Evolutionary conservation across 495 filamentous ascomycete species (phyloP).

Genomic region (Lasiosphaeria ovina): DNA sequence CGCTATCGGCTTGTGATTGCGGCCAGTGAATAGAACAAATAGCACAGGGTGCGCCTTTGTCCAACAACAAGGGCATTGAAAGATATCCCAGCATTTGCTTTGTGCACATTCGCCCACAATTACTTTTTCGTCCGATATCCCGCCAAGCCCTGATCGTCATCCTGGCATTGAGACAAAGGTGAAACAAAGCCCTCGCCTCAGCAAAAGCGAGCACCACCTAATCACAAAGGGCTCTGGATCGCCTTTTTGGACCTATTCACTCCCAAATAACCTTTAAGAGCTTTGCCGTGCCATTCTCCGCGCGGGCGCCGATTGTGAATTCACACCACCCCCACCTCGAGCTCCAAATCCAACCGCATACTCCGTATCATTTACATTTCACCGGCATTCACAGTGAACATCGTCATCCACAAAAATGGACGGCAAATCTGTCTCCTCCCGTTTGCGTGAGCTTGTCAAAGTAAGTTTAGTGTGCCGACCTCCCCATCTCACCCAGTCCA

Average conservation of each 20-base stretch:
- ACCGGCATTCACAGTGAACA: background rate
- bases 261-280: background rate
- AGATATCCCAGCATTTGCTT: too few species aligned
- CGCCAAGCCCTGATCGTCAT: background rate
- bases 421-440: conserved; percentile 23
- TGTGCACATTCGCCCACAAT: too few species aligned
- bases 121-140: too few species aligned
- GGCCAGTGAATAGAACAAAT: too few species aligned
- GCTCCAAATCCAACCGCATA: background rate
- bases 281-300: background rate
- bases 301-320: background rate
- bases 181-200: conserved; percentile 3
- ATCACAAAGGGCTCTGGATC: background rate
- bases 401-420: conserved; percentile 13
- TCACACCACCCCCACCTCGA: background rate
- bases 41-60: too few species aligned
- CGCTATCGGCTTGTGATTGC: too few species aligned
- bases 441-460: conserved; percentile 27
- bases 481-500: background rate
- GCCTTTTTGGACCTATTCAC: background rate
- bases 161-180: conserved; percentile 8
- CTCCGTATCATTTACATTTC: background rate
- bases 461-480: conserved; percentile 9
- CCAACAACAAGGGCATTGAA: too few species aligned
- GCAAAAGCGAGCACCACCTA: background rate